Conservation (phyloP, 1,284 basidiomycete species). For the Cryptococcus maquisensis region DNA sequence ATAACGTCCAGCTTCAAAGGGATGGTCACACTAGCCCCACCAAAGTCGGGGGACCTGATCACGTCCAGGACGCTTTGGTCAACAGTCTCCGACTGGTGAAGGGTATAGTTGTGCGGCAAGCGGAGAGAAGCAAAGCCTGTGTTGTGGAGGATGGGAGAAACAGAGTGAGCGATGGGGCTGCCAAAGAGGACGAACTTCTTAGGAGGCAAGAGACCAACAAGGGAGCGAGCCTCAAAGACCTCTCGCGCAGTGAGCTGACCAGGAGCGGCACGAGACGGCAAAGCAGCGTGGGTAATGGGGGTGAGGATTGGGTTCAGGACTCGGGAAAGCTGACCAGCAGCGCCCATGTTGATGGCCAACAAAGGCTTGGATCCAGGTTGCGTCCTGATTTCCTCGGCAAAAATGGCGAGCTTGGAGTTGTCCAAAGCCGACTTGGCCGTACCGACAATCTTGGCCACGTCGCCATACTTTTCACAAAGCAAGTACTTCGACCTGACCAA, state of each 20-base stretch:
- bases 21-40: constrained; percentile 93
- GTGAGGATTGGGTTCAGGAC: constrained; percentile 81
- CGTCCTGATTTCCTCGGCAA: constrained; percentile 53
- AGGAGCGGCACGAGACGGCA: constrained; percentile 81
- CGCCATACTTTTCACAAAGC: constrained; percentile 64
- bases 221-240: constrained; percentile 73
- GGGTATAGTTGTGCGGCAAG: constrained; percentile 71
- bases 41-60: constrained; percentile 69
- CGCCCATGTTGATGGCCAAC: constrained; percentile 92
- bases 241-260: constrained; percentile 86
- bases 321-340: constrained; percentile 81
- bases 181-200: constrained; percentile 83
- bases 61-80: constrained; percentile 63
- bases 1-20: constrained; percentile 88
- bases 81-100: constrained; percentile 70
- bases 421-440: constrained; percentile 71
- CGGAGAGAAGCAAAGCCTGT: constrained; percentile 76
- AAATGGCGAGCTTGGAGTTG: constrained; percentile 74
- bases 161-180: constrained; percentile 78
- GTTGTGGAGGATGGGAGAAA: constrained; percentile 92
- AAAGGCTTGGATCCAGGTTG: constrained; percentile 64
- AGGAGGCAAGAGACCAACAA: constrained; percentile 71
- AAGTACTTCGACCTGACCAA: constrained; percentile 66
- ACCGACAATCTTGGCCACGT: constrained; percentile 89
- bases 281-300: constrained; percentile 80